Evolutionary conservation across 1,284 basidiomycete species (phyloP).

Genomic region (Moesziomyces sp.): DNA sequence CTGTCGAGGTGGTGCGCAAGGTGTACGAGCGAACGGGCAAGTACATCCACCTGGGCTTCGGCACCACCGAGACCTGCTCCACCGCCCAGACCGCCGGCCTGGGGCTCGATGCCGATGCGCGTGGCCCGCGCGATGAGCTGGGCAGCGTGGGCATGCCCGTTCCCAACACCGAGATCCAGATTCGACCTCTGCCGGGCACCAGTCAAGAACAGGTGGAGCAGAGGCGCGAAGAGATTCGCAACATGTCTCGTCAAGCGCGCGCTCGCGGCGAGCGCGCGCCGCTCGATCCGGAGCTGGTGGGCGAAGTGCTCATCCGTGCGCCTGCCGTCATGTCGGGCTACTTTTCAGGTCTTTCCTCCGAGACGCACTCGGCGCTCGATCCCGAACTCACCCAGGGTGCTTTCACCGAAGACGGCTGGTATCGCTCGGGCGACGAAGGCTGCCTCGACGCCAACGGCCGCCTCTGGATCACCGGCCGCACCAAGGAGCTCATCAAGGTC

Average conservation of each 20-base stretch:
- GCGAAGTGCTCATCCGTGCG: constrained; percentile 49
- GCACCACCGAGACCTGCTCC: constrained; percentile 52
- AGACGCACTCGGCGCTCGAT: constrained; percentile 45
- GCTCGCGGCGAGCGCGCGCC: constrained; percentile 39
- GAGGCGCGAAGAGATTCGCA: constrained; percentile 29
- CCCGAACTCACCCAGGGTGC: constrained; percentile 26
- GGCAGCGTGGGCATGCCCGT: constrained; percentile 41
- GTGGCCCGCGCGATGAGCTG: constrained; percentile 35
- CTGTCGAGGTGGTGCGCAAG: constrained; percentile 64
- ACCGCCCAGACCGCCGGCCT: constrained; percentile 33
- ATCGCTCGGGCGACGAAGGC: constrained; percentile 55
- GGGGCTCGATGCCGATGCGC: constrained; percentile 27
- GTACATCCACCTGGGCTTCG: constrained; percentile 64
- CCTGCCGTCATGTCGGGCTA: constrained; percentile 54
- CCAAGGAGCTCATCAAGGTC: constrained; percentile 56
- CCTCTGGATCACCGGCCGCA: constrained; percentile 58
- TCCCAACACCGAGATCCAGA: constrained; percentile 36
- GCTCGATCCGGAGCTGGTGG: constrained; percentile 38
- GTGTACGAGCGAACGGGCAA: constrained; percentile 67
- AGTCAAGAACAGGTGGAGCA: constrained; percentile 26
- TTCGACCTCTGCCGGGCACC: constrained; percentile 34
- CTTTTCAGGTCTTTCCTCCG: constrained; percentile 51
- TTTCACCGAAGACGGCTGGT: constrained; percentile 55
- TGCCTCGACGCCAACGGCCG: constrained; percentile 48
- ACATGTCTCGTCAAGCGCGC: constrained; percentile 25